Evolutionary conservation across 2,329 filamentous ascomycete species (phyloP), one percentile per base, ranked within the genome.

Genomic region (Xylariales sp.): DNA sequence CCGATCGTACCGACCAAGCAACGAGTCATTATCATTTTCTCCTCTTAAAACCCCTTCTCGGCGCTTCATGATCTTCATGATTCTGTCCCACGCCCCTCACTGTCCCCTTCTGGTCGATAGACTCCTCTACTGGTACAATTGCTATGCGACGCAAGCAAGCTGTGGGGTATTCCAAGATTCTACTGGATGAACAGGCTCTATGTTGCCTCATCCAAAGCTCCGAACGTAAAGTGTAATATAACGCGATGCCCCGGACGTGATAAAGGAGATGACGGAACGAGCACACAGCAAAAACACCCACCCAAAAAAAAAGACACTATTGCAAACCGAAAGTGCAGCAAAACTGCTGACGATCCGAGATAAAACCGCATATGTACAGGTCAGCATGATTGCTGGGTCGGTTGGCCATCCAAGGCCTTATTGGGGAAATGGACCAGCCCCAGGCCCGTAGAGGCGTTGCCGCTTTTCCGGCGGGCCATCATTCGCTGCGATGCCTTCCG

Each of bases 401-500:
- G n/a, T n/a, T n/a, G n/a, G n/a, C n/a, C n/a, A n/a, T n/a, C n/a
- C n/a, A n/a, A n/a, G n/a, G n/a, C 7, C 5, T 18, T 31, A 38
- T 23, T 38, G 35, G n/a, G 16, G 28, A 17, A 15, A 38, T 21
- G 27, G 35, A 14, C 27, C 27, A n/a, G 17, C 27, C 2, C 25
- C 28, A 25, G 35, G 35, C 7, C 35, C 35, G n/a, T 30, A 21
- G 12, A 44, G 27, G 17, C 41, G 41, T 18, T 44, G 41, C 19
- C 41, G 35, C 31, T 44, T 44, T 25, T 41, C 41, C 5, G 38
- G 41, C 3, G 41, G 41, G 6, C 38, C 41, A 17, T 44, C 41
- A 15, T 35, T 35, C 12, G 31, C 10, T 18, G 38, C 15, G n/a
- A 40, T 23, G 5, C 31, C 32, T 5, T 44, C 38, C 4, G 38